Conservation (phyloP, 805 yeast species). For the Kazachstania bromeliacearum region DNA sequence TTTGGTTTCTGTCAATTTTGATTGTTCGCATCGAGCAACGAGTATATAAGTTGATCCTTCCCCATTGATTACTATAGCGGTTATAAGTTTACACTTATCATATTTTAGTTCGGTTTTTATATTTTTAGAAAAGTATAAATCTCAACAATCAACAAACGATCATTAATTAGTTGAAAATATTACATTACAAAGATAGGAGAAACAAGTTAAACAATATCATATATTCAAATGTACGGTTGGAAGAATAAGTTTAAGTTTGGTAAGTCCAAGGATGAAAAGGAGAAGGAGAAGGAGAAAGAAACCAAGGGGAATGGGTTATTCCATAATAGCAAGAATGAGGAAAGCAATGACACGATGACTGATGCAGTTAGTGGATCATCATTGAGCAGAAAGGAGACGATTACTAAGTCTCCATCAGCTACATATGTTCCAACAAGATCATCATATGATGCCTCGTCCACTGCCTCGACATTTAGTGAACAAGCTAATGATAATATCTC, state of each 20-base stretch:
- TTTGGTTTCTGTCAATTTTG: too few species aligned
- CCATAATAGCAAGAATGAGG: conserved; percentile 2
- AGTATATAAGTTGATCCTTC: too few species aligned
- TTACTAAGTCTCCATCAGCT: conserved; percentile 22
- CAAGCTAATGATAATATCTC: not conserved
- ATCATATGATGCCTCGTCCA: conserved; percentile 19
- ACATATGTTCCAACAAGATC: conserved; percentile 19
- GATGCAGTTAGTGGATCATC: conserved; percentile 5
- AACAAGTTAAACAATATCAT: too few species aligned
- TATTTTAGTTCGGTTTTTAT: too few species aligned
- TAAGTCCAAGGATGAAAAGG: conserved; percentile 26
- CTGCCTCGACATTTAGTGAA: conserved; percentile 15
- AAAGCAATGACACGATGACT: not conserved
- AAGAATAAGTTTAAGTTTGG: conserved; percentile 29
- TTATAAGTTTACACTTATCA: too few species aligned
- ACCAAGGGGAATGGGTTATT: conserved; percentile 6
- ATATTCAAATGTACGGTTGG: conserved; percentile 25
- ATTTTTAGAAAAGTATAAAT: too few species aligned
- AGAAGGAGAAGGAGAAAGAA: conserved; percentile 13
- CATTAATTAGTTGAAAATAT: too few species aligned
- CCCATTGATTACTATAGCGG: too few species aligned
- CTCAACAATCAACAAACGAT: too few species aligned
- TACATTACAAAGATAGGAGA: too few species aligned
- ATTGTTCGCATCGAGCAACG: too few species aligned
- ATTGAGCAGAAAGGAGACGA: conserved; percentile 22